Base-by-base conservation (phyloP, 768 basidiomycete genomes). In the Boletus insuetus region DNA sequence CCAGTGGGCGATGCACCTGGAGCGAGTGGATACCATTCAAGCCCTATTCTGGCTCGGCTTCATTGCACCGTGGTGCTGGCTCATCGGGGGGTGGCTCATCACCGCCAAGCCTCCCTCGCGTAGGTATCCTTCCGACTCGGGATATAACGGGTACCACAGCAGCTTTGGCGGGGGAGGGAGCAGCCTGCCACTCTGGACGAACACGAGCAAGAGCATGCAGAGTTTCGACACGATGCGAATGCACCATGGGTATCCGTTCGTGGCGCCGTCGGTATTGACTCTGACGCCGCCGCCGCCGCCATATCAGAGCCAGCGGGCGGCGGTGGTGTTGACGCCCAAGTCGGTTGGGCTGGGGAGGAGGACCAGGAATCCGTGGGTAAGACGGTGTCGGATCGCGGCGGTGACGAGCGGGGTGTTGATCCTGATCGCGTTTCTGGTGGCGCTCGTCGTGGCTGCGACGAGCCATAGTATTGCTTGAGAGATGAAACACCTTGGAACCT, bases 31-130 rank as follows among this genome's bases (percentile, higher is more conserved):
- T 29, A 61, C 81, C 0, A 75, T 81, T 3, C 78, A 79, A 62
- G 79, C 85, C 67, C 73, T 87, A n/a, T 90, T 90, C 71, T 89
- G 85, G 84, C 53, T 85, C 0, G 88, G 88, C 4, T 90, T 90
- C 61, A 53, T 88, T 45, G 84, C 79, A 44, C 88, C 88, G 0
- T 81, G 86, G 69, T 79, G 88, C 49, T 90, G 88, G 88, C 77
- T 90, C 43, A 75, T 89, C 14, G 88, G 87, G 0, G 88, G 88
- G 5, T 90, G 88, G 88, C 79, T 86, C 54, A 73, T 83, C 52
- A 9, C 62, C 3, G 22, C 56, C 46, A 55, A 57, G 16, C 29
- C 56, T 6, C 40, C 45, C 4, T 19, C 54, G 65, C 75, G 58
- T 3, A 46, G 14, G 13, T 20, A 68, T 9, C 22, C 29, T 14